These are phyloP conservation scores for Pontederia paniculata DNA, from an alignment of 176 grass and related monocot genomes.

Conservation along the genomic window DNA sequence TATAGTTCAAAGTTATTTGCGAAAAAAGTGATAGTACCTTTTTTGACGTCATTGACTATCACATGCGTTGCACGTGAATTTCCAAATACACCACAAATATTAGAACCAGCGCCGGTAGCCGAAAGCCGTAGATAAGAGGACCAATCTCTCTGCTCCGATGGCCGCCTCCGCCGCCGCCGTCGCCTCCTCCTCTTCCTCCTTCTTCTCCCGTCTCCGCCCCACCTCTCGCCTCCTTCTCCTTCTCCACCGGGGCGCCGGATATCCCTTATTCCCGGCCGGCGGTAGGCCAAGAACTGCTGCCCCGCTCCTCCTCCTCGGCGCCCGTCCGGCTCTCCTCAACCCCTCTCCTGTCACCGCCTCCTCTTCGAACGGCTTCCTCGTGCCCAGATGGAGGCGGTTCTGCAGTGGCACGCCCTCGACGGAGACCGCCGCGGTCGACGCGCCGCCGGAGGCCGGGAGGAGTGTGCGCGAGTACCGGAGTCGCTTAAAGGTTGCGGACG, in stretches of 20 bases:
- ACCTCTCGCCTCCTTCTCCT: slow-evolving; percentile 17
- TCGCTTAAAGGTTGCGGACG: slow-evolving; percentile 46
- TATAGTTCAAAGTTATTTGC: too few relatives aligned
- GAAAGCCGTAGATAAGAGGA: too few relatives aligned
- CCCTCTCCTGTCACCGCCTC: not conserved
- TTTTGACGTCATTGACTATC: too few relatives aligned
- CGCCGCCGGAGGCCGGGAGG: slow-evolving; percentile 20
- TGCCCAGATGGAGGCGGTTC: slow-evolving; percentile 30
- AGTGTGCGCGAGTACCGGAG: slow-evolving; percentile 55
- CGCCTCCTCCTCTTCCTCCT: not conserved
- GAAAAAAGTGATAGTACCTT: too few relatives aligned
- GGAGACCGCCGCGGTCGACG: slow-evolving; percentile 21
- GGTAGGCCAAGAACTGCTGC: not conserved
- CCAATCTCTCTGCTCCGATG: not conserved
- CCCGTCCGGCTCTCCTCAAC: not conserved
- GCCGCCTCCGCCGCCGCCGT: slow-evolving; percentile 26
- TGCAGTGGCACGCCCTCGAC: slow-evolving; percentile 3
- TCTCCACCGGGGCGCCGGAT: not conserved
- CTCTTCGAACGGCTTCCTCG: slow-evolving; percentile 9
- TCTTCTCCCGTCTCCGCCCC: slow-evolving; percentile 19
- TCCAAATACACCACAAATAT: too few relatives aligned
- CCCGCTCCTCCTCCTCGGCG: not conserved
- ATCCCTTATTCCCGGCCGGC: not conserved
- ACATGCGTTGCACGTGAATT: too few relatives aligned
- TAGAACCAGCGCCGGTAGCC: too few relatives aligned